Conservation (phyloP, 2,329 filamentous ascomycete genomes). For the Endoconidiophora laricicola region DNA sequence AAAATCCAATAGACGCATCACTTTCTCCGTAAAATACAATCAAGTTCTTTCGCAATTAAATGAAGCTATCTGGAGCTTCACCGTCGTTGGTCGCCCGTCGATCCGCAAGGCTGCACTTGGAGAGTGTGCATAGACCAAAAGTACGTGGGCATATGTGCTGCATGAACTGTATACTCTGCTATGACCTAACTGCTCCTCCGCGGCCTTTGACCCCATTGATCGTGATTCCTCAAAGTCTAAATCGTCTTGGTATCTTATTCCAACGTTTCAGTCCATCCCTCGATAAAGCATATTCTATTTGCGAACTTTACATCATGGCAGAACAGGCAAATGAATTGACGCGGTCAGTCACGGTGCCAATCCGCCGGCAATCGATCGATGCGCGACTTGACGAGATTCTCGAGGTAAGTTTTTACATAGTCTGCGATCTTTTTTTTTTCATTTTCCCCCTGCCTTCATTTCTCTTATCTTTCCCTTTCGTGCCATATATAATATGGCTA, state of each 20-base stretch:
- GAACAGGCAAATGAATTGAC: not conserved
- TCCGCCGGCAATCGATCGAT: slow-evolving; percentile 1
- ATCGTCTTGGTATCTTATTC: no score
- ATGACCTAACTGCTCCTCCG: not conserved
- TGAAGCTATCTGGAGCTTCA: no score
- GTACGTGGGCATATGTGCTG: not conserved
- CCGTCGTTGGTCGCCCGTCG: no score
- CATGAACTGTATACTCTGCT: not conserved
- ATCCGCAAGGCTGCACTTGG: no score
- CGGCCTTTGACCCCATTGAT: not conserved
- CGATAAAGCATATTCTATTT: not conserved
- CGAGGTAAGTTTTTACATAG: slow-evolving; percentile 1
- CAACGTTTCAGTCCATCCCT: no score
- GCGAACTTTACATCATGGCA: not conserved
- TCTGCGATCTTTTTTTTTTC: not conserved
- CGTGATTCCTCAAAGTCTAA: not conserved
- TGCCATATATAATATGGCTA: no score
- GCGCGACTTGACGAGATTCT: slow-evolving; percentile 11
- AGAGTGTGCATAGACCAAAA: no score
- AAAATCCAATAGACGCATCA: no score
- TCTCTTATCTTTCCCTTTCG: no score
- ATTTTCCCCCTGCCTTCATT: not conserved
- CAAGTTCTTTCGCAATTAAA: no score
- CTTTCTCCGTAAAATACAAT: no score
- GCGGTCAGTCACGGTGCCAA: not conserved